Conservation (phyloP, 805 yeast genomes). For the Candida oleophila region DNA sequence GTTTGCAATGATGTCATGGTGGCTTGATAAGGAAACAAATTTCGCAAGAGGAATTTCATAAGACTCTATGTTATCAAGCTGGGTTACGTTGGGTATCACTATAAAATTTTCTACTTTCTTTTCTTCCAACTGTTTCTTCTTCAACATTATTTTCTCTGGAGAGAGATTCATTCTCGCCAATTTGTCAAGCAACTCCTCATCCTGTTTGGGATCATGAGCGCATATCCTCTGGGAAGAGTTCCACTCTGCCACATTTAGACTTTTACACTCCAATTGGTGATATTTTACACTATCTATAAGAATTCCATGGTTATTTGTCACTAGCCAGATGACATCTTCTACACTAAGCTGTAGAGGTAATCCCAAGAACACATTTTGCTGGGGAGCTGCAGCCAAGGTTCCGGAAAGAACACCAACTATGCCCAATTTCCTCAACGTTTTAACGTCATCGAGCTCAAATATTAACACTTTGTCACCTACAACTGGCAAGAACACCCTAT, state of each 20-base stretch:
- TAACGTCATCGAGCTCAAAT: slow-evolving; percentile 56
- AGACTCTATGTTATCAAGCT: background rate
- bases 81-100: slow-evolving; percentile 1
- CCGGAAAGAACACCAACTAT: slow-evolving; percentile 80
- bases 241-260: slow-evolving; percentile 6
- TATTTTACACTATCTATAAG: slow-evolving; percentile 41
- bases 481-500: slow-evolving; percentile 27
- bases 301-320: slow-evolving; percentile 40
- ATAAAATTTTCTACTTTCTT: slow-evolving; percentile 5
- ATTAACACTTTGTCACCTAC: slow-evolving; percentile 50
- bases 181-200: slow-evolving; percentile 9
- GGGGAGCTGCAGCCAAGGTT: slow-evolving; percentile 86
- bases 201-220: slow-evolving; percentile 10
- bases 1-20: background rate
- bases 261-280: slow-evolving; percentile 14
- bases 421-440: slow-evolving; percentile 56
- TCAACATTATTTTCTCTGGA: slow-evolving; percentile 5
- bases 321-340: slow-evolving; percentile 73
- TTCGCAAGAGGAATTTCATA: background rate
- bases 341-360: slow-evolving; percentile 71
- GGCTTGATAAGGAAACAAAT: background rate
- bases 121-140: slow-evolving; percentile 5
- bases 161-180: slow-evolving; percentile 8
- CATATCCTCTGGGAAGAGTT: slow-evolving; percentile 5
- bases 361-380: slow-evolving; percentile 85